These are phyloP conservation scores for Elsinoe australis DNA, from an alignment of 2,329 filamentous ascomycete species.

Conservation along the genomic window DNA sequence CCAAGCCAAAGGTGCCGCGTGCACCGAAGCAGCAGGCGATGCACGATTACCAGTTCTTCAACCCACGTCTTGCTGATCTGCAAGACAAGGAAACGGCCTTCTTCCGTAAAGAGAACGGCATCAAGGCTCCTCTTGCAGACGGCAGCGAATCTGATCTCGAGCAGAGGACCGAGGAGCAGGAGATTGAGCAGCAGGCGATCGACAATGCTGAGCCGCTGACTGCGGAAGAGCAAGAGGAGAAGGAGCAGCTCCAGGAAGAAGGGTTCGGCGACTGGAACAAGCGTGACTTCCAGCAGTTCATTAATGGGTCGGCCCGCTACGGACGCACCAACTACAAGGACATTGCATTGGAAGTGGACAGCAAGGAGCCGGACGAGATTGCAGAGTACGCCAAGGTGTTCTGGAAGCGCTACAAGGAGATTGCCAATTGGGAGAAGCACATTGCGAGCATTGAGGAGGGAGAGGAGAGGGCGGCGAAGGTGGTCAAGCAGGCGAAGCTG, in stretches of 20 bases:
- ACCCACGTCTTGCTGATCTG: constrained; percentile 70
- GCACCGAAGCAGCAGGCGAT: constrained; percentile 87
- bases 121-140: constrained; percentile 85
- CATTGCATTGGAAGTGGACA: constrained; percentile 85
- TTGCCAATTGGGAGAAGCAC: constrained; percentile 81
- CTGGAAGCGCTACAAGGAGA: constrained; percentile 90
- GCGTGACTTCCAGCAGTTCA: constrained; percentile 94
- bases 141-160: constrained; percentile 80
- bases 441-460: constrained; percentile 85
- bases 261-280: constrained; percentile 95
- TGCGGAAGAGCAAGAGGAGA: constrained; percentile 82
- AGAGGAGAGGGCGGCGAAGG: constrained; percentile 80
- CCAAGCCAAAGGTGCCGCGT: constrained; percentile 90
- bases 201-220: constrained; percentile 83
- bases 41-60: constrained; percentile 98
- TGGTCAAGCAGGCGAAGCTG: constrained; percentile 87
- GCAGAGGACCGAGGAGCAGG: constrained; percentile 79
- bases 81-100: constrained; percentile 95
- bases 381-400: constrained; percentile 90
- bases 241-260: constrained; percentile 69
- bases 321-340: constrained; percentile 77
- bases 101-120: constrained; percentile 91
- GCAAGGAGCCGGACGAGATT: constrained; percentile 77
- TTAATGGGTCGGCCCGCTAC: constrained; percentile 90
- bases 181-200: constrained; percentile 82